Evolutionary conservation across 805 yeast species (phyloP), one percentile per base, ranked within the genome.

Genomic region (Alloascoidea hylecoeti): DNA sequence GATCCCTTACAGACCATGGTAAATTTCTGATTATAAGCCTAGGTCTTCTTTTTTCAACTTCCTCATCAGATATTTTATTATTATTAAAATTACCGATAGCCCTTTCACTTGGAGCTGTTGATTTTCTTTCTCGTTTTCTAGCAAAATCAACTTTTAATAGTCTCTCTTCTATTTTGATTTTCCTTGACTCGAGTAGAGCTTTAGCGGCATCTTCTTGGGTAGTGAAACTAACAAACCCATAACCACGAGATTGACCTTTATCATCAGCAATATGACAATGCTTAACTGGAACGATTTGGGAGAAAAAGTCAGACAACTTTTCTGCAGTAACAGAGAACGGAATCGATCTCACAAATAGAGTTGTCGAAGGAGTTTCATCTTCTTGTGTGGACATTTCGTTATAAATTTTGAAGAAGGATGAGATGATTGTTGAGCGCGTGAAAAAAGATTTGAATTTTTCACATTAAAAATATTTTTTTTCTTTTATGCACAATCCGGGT

Each of bases 1-100:
- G 78, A 42, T 78, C 75, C 52, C 89, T 75, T 35, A 92, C 77
- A 13, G 95, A 78, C 98, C 98, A 92, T 9, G 98, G 98, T 57
- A 92, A 70, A 55, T 92, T 92, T 52, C 98, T 71, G 30, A 92
- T 67, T 47, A 92, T 86, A 41, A 92, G 63, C 48, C 95, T 74
- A 2, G 97, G 88, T 46, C 79, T 73, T 56, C 95, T 78, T 52
- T 79, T 80, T 47, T 78, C 83, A n/a, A 70, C 66, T 15, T 63
- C 66, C 36, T 61, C 61, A 19, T 44, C 43, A 38, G 45, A 27
- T 16, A 39, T 39, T 16, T 35, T 35, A n/a, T 37, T 28, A 16
- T 17, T 30, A n/a, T 34, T 38, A 13, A 36, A 37, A n/a, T 19
- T 28, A 15, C 39, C 36, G n/a, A n/a, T n/a, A 33, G 14, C 23